Base-by-base conservation (phyloP, 345 rosid genomes). In the Citrus inodora region DNA sequence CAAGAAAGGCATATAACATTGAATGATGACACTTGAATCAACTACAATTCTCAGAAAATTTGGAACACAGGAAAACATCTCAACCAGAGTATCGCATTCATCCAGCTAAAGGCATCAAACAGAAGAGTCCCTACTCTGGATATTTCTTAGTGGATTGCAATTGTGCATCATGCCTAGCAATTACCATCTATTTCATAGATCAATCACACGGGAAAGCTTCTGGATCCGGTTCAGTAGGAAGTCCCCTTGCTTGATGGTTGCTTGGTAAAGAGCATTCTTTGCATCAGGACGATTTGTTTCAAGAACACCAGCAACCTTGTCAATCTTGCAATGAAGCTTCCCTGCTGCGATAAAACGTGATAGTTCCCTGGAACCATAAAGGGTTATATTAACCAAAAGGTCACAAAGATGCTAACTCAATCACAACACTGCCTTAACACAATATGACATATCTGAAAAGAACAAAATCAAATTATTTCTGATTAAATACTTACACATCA, bases 281-380 rank as follows among this genome's bases (percentile, higher is more conserved):
- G 94, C 97, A 86, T 97, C 99, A 4, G 99, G 98, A 14, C 96
- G 93, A 85, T 93, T 93, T 3, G 99, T 97, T 87, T 97, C 99
- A 22, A 97, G 92, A 79, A 97, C 98, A 76, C 98, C 99, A 21
- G 96, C 98, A 80, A 94, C 99, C 85, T 97, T 97, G 82, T 97
- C 99, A 75, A 97, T 97, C 93, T 91, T 97, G 93, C 99, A 97
- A 78, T 97, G 98, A 75, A 97, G 98, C 84, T 97, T 97, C 76
- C 99, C 98, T 5, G 97, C 98, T 5, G 99, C 97, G 64, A 97
- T 97, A 70, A 94, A 97, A 4, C 92, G 90, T 9, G 98, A 94
- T n/a, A 97, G 89, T 85, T 97, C 99, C 92, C 99, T 96, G 89
- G 27, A 83, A 76, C 55, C 27, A 83, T 62, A 33, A 63, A 51